Conservation (phyloP, 768 basidiomycete species). For the Phlegmacium glaucopus region DNA sequence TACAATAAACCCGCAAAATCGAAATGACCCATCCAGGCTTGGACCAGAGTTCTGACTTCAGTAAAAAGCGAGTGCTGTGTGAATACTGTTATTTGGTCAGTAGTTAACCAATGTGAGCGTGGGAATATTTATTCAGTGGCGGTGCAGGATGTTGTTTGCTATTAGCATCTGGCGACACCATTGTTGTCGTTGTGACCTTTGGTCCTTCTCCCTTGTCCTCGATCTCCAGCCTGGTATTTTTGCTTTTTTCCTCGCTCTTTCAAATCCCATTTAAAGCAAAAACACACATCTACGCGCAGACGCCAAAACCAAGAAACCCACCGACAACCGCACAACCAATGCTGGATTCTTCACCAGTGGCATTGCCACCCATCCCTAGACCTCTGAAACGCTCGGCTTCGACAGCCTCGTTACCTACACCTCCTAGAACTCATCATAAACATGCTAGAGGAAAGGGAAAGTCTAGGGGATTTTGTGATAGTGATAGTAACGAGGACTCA, state of each 20-base stretch:
- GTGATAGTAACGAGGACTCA: conserved; percentile 43
- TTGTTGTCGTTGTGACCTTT: background rate
- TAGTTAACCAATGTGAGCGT: no score
- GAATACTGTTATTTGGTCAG: background rate
- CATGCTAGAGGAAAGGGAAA: conserved; percentile 39
- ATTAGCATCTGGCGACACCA: background rate
- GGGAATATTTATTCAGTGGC: background rate
- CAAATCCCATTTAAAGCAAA: background rate
- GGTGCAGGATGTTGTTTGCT: background rate
- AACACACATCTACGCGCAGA: background rate
- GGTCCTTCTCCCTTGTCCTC: background rate
- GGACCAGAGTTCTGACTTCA: no score
- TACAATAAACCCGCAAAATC: no score
- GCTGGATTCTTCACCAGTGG: conserved; percentile 19
- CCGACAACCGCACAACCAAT: background rate
- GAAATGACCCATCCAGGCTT: no score
- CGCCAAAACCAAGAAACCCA: background rate
- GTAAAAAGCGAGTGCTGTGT: background rate
- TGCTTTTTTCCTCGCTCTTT: background rate
- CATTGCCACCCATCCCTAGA: conserved; percentile 28
- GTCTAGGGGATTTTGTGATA: conserved; percentile 41
- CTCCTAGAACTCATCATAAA: conserved; percentile 56
- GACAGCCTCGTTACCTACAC: conserved; percentile 62
- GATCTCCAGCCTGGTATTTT: background rate
- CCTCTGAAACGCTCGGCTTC: conserved; percentile 64